Base-by-base conservation (phyloP, 1,139 yeast species). In the Tardiomyces blankii region DNA sequence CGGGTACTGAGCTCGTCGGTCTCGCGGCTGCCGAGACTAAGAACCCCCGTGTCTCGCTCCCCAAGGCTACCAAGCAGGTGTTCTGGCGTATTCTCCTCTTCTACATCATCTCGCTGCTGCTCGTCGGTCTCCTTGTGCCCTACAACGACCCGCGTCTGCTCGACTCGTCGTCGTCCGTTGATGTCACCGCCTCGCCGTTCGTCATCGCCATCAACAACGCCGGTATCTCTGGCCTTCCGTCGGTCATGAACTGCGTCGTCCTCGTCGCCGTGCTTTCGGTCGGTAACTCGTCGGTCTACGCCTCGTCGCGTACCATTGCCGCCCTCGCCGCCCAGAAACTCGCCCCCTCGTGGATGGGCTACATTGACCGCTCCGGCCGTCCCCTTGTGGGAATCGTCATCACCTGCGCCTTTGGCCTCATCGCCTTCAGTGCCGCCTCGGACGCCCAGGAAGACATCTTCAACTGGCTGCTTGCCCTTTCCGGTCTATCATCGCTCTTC, bases 21-120 rank as follows among this genome's bases (percentile, higher is more conserved):
- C 69, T 87, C 52, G 88, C 94, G 18, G 88, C 94, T 35, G 87
- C 93, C 18, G 95, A 87, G 65, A 78, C 94, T 41, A 72, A 71
- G 41, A 79, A 83, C 62, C 95, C 95, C 46, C 72, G 82, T 61
- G 73, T 71, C 56, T 68, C 82, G 7, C 70, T 83, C 46, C 87
- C 89, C 47, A 67, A 70, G 49, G 87, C 88, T 35, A 76, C 78
- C 51, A 81, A 80, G 61, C 87, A 80, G 57, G 86, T 81, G 18
- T 76, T 80, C 63, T 80, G 84, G 81, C 74, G 89, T 67, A 77
- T 82, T 51, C 59, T 79, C 18, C 64, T 81, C 42, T 80, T 82
- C 64, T 82, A 80, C 64, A 64, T 82, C 48, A 66, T 77, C 18
- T 74, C 83, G 5, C 66, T 81, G 53, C 67, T 77, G 38, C 63